These are phyloP conservation scores for Nothophaeocryptopus gaeumannii DNA, from an alignment of 2,329 filamentous ascomycete species.

Conservation along the genomic window DNA sequence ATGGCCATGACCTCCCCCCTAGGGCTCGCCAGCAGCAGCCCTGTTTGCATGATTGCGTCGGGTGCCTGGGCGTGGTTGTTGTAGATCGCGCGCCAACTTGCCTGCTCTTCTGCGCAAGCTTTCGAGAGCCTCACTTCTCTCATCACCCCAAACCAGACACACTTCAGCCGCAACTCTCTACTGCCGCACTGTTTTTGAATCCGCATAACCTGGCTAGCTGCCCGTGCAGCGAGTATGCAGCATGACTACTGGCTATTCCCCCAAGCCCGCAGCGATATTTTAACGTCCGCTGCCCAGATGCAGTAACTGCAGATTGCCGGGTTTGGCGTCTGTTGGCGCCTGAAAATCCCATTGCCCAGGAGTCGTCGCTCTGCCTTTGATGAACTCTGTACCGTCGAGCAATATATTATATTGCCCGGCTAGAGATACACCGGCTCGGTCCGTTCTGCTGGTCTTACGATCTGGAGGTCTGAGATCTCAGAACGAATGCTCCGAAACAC, in stretches of 20 bases:
- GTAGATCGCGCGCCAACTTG: background rate
- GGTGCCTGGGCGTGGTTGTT: constrained; percentile 10
- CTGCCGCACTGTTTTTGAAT: background rate
- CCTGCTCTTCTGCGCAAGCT: too few relatives aligned
- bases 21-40: constrained; percentile 2
- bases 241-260: constrained; percentile 3
- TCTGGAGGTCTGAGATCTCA: constrained; percentile 20
- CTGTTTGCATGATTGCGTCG: constrained; percentile 4
- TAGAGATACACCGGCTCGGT: constrained; percentile 18
- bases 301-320: constrained; percentile 20
- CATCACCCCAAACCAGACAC: too few relatives aligned
- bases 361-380: constrained; percentile 16
- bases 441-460: constrained; percentile 16
- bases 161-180: too few relatives aligned
- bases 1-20: background rate
- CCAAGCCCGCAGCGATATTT: background rate
- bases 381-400: constrained; percentile 5
- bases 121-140: too few relatives aligned
- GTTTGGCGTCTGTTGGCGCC: constrained; percentile 5
- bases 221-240: background rate
- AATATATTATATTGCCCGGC: constrained; percentile 13
- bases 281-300: constrained; percentile 8
- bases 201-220: background rate
- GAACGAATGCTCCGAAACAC: constrained; percentile 19
- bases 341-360: constrained; percentile 10